phyloP scores from a whole-genome alignment of 2,329 filamentous ascomycete genomes.

The Scleromitrula shiraiana region DNA sequence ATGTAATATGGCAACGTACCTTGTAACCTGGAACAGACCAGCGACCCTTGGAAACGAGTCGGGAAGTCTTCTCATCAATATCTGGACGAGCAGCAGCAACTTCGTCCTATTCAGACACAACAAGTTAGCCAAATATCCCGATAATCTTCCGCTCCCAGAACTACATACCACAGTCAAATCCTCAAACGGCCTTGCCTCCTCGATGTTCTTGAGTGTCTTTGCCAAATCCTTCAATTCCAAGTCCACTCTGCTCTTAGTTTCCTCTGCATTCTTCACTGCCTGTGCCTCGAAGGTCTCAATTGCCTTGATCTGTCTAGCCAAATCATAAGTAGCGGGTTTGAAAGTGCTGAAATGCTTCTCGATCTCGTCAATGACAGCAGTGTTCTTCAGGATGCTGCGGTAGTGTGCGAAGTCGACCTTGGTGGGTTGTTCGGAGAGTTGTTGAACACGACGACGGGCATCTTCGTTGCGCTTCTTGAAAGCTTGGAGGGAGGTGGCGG shows the following conservation, averaged over 20 bases:
- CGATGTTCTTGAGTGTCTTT: conserved; percentile 94
- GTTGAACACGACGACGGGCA: conserved; percentile 84
- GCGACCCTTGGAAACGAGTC: conserved; percentile 95
- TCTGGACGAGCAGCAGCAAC: conserved; percentile 89
- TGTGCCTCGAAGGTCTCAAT: conserved; percentile 97
- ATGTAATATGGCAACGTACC: conserved; percentile 47
- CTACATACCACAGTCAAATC: conserved; percentile 90
- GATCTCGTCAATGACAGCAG: conserved; percentile 89
- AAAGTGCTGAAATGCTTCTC: conserved; percentile 90
- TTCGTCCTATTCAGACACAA: conserved; percentile 60
- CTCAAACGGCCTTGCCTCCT: conserved; percentile 90
- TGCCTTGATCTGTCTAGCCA: conserved; percentile 88
- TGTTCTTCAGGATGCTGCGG: conserved; percentile 90
- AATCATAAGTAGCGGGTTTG: conserved; percentile 90
- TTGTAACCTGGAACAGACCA: conserved; percentile 99
- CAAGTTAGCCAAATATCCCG: conserved; percentile 3
- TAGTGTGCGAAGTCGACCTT: conserved; percentile 90
- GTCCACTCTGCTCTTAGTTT: conserved; percentile 94
- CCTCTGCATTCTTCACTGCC: conserved; percentile 92
- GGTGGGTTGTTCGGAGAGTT: conserved; percentile 76
- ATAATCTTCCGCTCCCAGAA: not conserved
- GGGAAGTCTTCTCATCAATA: conserved; percentile 92
- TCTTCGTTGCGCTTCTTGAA: conserved; percentile 99
- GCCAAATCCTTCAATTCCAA: conserved; percentile 88
- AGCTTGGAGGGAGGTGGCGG: conserved; percentile 78